Conservation (phyloP, 2,329 filamentous ascomycete species). For the Phaeosphaeriaceae sp. region DNA sequence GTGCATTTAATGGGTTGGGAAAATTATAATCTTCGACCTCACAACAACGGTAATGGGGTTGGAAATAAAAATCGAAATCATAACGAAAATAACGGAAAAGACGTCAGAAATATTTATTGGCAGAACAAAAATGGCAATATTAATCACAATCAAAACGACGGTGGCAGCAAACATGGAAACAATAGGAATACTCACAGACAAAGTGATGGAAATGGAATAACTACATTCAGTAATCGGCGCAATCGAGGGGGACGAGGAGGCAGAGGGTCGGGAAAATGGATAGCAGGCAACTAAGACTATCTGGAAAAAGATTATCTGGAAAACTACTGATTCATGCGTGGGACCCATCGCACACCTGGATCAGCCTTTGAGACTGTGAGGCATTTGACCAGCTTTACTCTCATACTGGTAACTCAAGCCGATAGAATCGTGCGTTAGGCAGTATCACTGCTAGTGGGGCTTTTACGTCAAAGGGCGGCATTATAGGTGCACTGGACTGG, state of each 20-base stretch:
- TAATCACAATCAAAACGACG: not conserved
- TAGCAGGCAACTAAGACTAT: not conserved
- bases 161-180: not conserved
- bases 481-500: too few relatives aligned
- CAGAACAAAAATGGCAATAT: not conserved
- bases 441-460: too few relatives aligned
- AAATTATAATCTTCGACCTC: not conserved
- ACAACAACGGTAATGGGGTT: too few relatives aligned
- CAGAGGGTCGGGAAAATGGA: not conserved
- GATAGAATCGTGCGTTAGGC: too few relatives aligned
- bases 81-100: not conserved
- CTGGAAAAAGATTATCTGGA: not conserved
- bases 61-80: not conserved
- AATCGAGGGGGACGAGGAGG: not conserved
- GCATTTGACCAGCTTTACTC: too few relatives aligned
- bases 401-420: not conserved
- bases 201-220: not conserved
- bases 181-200: not conserved
- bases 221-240: not conserved
- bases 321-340: conserved; percentile 1
- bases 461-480: too few relatives aligned
- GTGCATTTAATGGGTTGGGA: not conserved
- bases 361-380: too few relatives aligned
- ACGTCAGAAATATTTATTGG: not conserved
- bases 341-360: not conserved